phyloP scores from a whole-genome alignment of 139 green algal species.

The Eudorina sp. region DNA sequence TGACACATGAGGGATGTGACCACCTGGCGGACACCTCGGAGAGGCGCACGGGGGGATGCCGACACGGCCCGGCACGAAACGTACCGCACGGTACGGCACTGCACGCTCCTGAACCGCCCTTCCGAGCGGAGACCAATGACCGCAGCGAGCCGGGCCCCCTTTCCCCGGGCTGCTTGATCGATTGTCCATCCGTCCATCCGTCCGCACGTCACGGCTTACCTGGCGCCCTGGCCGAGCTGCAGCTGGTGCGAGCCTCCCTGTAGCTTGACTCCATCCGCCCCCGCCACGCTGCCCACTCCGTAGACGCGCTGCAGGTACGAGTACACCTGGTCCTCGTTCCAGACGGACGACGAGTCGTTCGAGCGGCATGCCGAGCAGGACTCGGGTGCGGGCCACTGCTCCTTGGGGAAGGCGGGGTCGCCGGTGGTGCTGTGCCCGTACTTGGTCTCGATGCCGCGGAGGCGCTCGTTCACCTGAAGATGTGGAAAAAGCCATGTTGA shows the following conservation, averaged over 20 bases:
- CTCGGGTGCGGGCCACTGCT: slow-evolving; percentile 66
- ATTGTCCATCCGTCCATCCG: too few species aligned
- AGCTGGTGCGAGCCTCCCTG: background rate
- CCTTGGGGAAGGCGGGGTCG: slow-evolving; percentile 80
- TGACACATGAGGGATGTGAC: too few species aligned
- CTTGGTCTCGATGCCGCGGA: slow-evolving; percentile 63
- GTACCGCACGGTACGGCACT: too few species aligned
- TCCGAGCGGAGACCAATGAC: too few species aligned
- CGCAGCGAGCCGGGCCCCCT: too few species aligned
- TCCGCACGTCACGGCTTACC: too few species aligned
- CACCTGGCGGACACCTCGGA: too few species aligned
- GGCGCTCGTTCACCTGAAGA: slow-evolving; percentile 80
- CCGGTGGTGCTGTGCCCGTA: slow-evolving; percentile 62
- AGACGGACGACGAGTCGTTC: background rate
- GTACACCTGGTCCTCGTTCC: slow-evolving; percentile 30
- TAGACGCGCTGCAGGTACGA: background rate
- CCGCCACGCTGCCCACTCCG: background rate
- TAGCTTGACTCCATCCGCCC: slow-evolving; percentile 1
- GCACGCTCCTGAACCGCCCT: too few species aligned
- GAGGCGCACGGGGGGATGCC: too few species aligned
- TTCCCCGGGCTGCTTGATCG: too few species aligned
- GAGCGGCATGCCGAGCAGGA: slow-evolving; percentile 23
- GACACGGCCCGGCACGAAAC: too few species aligned
- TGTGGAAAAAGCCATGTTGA: too few species aligned
- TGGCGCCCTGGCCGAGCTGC: background rate